Evolutionary conservation across 2,329 filamentous ascomycete species (phyloP), one percentile per base, ranked within the genome.

Genomic region (Colletotrichum falcatum): DNA sequence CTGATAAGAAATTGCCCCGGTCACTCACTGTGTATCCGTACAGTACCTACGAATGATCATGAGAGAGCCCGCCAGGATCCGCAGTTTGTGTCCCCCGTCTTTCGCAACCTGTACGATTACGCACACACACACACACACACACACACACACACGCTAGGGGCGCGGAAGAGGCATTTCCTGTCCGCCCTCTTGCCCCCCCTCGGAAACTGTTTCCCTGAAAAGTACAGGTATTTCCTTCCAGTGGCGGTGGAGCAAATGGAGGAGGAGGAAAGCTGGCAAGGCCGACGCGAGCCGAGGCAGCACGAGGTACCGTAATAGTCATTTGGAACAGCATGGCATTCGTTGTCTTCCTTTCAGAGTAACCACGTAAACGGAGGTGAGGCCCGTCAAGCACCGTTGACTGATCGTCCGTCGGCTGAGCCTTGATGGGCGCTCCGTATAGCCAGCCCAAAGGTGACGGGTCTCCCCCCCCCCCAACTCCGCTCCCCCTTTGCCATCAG

Each of bases 1-100:
- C 67, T 70, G 67, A 70, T 70, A 70, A 70, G 67, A 51, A 67
- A 67, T 49, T 42, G 42, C 51, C 30, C 51, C 46, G 53, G 58
- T 44, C 67, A 64, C 12, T 53, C 46, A 49, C n/a, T n/a, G n/a
- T n/a, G n/a, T n/a, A n/a, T n/a, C n/a, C n/a, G n/a, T n/a, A n/a
- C n/a, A n/a, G n/a, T n/a, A n/a, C n/a, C n/a, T n/a, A n/a, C n/a
- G n/a, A n/a, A n/a, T 44, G 63, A 67, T 70, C 64, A 67, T 58
- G 58, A 70, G n/a, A 37, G 35, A 59, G 39, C 56, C 56, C 44
- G 30, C 23, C 49, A 33, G 28, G 44, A 51, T 48, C 61, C 42
- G 44, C 44, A 61, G 14, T 37, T 30, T 37, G n/a, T 26, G 58
- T 39, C n/a, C 20, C 63, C 63, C 56, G 42, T 42, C 42, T 61